Evolutionary conservation across 306 rosid genomes (phyloP).

Genomic region (Chamaecrista fasciculata): DNA sequence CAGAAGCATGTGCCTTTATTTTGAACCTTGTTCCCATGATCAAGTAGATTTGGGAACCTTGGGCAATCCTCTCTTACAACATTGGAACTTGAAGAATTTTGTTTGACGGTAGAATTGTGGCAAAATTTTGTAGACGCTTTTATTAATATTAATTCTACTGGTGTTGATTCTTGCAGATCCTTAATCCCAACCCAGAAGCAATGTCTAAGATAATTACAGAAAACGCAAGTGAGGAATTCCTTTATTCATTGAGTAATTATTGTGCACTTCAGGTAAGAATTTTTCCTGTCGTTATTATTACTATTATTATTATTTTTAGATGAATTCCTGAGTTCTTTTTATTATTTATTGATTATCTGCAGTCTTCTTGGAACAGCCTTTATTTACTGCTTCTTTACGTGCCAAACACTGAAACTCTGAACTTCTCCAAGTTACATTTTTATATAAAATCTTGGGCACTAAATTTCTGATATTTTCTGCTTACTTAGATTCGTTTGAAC

Average conservation of each 20-base stretch:
- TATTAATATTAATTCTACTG: slow-evolving; percentile 6
- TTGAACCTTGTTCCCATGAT: background rate
- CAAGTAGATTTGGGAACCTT: background rate
- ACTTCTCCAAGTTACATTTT: background rate
- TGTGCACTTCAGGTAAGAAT: slow-evolving; percentile 68
- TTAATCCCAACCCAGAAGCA: slow-evolving; percentile 75
- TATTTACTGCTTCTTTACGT: background rate
- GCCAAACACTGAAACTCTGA: background rate
- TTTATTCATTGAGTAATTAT: slow-evolving; percentile 60
- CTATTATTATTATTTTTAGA: background rate
- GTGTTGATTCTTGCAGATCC: slow-evolving; percentile 46
- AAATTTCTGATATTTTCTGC: background rate
- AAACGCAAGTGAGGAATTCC: slow-evolving; percentile 69
- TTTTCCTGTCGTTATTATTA: background rate
- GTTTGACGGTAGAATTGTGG: background rate
- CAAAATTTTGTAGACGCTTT: background rate
- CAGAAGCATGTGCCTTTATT: background rate
- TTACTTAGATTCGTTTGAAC: slow-evolving; percentile 8
- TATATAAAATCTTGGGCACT: background rate
- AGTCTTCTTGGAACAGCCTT: background rate
- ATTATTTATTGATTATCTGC: background rate
- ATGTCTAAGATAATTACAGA: slow-evolving; percentile 74
- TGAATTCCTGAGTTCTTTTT: background rate
- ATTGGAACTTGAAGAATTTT: background rate
- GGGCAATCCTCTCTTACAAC: background rate